Evolutionary conservation across 805 yeast species (phyloP), one percentile per base, ranked within the genome.

Genomic region (Brettanomyces bruxellensis): DNA sequence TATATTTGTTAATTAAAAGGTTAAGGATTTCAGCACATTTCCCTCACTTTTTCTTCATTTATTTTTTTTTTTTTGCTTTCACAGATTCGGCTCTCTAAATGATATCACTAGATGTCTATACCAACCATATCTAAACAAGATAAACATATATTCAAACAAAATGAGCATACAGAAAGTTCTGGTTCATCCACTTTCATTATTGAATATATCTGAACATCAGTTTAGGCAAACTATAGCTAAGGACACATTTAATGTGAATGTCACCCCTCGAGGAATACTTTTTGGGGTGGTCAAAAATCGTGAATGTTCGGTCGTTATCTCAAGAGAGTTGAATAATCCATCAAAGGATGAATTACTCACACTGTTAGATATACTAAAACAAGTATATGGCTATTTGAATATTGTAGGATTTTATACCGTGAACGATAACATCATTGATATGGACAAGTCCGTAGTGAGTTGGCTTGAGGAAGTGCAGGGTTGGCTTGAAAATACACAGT

Each of bases 341-440:
- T 12, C 47, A 3, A n/a, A 18, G 3, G 9, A 38, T 4, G 13
- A 28, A 28, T 28, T 54, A 34, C 25, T 4, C 4, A 34, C 25
- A 3, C 48, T 50, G 14, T 30, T 58, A n/a, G 38, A 32, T 6
- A 44, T 59, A 12, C 45, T 59, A 9, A 41, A 47, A n/a, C 57
- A 59, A 40, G 49, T 58, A 4, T 57, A 61, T 37, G 47, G 58
- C 3, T 54, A 58, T 41, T 44, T 60, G 36, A 38, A 43, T 23
- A 45, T 60, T 8, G 49, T 60, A n/a, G 65, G 65, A 2, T 46
- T 57, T 24, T 60, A 56, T 45, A 34, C 40, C 3, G 48, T 53
- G 3, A 36, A 28, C 32, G 32, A 6, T 28, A 9, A 9, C 7
- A 28, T 28, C 7, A 28, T 28, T 28, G 32, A 6, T 9, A 6